Evolutionary conservation across 2,329 filamentous ascomycete species (phyloP).

Genomic region (Verticillium albo-atrum): DNA sequence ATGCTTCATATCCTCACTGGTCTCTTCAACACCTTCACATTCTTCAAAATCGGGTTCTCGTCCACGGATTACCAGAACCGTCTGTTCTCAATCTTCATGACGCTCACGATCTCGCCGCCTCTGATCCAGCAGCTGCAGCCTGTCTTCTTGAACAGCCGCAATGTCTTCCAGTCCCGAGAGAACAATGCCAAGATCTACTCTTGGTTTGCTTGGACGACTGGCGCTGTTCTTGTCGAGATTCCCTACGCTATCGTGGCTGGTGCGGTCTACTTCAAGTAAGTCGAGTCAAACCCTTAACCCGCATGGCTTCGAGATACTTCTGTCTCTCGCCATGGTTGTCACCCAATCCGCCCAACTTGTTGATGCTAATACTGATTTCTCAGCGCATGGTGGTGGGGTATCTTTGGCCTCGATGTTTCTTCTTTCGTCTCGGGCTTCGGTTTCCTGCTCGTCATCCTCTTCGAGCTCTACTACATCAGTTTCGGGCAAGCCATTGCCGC

Average conservation of each 20-base stretch:
- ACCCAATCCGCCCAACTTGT: too few relatives aligned
- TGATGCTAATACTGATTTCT: neutral
- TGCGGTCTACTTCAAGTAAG: slow-evolving; percentile 49
- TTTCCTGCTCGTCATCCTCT: slow-evolving; percentile 61
- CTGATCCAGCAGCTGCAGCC: slow-evolving; percentile 76
- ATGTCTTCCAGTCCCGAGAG: slow-evolving; percentile 68
- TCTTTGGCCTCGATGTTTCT: slow-evolving; percentile 41
- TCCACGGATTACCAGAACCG: slow-evolving; percentile 63
- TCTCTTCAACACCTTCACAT: slow-evolving; percentile 68
- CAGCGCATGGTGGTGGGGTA: slow-evolving; percentile 52
- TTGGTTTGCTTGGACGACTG: slow-evolving; percentile 67
- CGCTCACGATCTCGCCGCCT: slow-evolving; percentile 68
- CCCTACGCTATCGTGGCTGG: slow-evolving; percentile 65
- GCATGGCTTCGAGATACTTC: neutral
- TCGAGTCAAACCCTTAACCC: neutral
- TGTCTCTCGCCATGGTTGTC: too few relatives aligned
- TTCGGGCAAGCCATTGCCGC: slow-evolving; percentile 66
- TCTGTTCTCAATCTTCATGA: slow-evolving; percentile 74
- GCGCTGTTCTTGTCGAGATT: slow-evolving; percentile 62
- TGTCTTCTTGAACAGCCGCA: slow-evolving; percentile 60
- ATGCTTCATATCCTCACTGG: slow-evolving; percentile 58
- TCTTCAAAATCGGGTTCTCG: slow-evolving; percentile 56
- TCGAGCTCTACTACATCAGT: slow-evolving; percentile 61
- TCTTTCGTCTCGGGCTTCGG: slow-evolving; percentile 57
- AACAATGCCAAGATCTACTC: slow-evolving; percentile 76